Conservation (phyloP, 169 alveolate species). For the Eimeria acervulina region DNA sequence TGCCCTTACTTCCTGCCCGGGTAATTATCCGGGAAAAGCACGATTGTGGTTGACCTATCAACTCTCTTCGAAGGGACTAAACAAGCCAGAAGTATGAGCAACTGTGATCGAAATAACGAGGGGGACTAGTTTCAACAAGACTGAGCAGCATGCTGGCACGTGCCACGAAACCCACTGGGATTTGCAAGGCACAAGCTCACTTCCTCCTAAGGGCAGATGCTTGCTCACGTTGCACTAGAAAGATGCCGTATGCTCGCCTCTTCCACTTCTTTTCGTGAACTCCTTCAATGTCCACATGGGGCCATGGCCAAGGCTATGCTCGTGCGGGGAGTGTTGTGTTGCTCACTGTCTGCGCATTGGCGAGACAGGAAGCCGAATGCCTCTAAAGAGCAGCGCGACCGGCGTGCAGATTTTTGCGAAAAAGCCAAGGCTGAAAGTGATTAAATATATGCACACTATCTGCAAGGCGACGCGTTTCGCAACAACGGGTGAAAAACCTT, state of each 20-base stretch:
- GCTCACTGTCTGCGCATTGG: conserved; percentile 20
- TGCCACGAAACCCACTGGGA: neutral
- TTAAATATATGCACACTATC: neutral
- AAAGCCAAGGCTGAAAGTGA: neutral
- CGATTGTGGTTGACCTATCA: neutral
- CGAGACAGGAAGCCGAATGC: neutral
- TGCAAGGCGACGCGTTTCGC: neutral
- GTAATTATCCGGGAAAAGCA: neutral
- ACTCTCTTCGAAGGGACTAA: neutral
- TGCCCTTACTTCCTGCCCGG: conserved; percentile 51
- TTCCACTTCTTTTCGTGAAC: no score
- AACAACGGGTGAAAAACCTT: neutral
- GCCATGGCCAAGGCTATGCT: neutral
- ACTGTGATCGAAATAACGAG: neutral
- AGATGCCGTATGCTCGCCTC: neutral
- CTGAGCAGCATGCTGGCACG: neutral
- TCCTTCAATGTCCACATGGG: neutral
- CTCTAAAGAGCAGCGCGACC: neutral
- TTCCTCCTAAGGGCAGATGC: neutral
- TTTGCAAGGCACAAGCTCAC: neutral
- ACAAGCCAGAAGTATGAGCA: neutral
- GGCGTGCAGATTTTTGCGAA: neutral
- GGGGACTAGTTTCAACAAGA: neutral
- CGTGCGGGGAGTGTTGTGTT: neutral
- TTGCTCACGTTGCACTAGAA: neutral